Conservation (phyloP, 1,139 yeast genomes). For the Yamadazyma sp. region DNA sequence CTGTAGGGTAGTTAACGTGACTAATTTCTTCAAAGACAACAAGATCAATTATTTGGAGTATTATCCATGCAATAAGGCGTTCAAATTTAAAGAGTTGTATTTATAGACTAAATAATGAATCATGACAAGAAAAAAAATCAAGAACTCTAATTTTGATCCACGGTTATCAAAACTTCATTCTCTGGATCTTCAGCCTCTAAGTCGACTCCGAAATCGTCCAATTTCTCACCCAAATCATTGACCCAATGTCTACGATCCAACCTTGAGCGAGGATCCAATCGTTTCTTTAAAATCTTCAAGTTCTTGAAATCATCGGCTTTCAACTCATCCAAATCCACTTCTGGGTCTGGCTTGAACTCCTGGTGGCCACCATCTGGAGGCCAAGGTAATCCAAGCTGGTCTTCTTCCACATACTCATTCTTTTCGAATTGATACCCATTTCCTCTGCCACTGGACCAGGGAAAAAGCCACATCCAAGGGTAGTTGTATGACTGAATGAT, state of each 20-base stretch:
- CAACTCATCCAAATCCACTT: conserved; percentile 21
- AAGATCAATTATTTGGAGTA: conserved; percentile 71
- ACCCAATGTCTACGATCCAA: conserved; percentile 57
- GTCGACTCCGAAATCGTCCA: conserved; percentile 89
- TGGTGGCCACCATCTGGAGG: conserved; percentile 81
- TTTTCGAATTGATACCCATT: conserved; percentile 52
- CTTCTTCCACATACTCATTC: conserved; percentile 56
- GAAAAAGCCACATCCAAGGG: conserved; percentile 64
- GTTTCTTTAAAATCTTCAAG: conserved; percentile 23
- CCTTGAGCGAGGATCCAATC: conserved; percentile 27
- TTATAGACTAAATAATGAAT: conserved; percentile 17
- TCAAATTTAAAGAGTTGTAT: conserved; percentile 48
- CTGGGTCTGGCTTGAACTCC: conserved; percentile 23
- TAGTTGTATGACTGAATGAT: conserved; percentile 52
- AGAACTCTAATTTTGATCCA: too few relatives aligned
- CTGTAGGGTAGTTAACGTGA: conserved; percentile 76
- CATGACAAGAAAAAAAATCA: background rate
- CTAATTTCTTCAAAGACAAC: conserved; percentile 47
- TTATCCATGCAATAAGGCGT: conserved; percentile 54
- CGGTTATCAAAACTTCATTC: conserved; percentile 4
- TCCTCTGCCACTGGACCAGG: conserved; percentile 57
- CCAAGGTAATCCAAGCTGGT: conserved; percentile 73
- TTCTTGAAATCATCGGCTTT: conserved; percentile 16
- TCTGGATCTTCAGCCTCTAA: conserved; percentile 53
- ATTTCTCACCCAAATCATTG: conserved; percentile 77